Evolutionary conservation across 2,329 filamentous ascomycete species (phyloP), one percentile per base, ranked within the genome.

Genomic region (Orbilia oligospora): DNA sequence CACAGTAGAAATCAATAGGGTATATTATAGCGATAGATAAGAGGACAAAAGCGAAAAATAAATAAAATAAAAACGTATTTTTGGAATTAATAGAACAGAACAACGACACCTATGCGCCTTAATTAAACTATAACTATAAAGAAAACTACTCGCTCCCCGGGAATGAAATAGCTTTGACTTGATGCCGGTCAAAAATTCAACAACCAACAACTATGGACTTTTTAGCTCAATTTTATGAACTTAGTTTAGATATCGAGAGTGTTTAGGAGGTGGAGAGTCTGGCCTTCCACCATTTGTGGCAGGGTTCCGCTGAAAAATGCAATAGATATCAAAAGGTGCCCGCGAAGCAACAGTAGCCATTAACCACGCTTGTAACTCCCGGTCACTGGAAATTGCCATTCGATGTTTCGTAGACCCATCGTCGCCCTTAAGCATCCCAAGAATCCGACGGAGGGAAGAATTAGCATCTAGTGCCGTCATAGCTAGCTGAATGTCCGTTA

Each of bases 171-270:
- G n/a, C n/a, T n/a, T n/a, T n/a, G n/a, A n/a, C n/a, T n/a, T n/a
- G n/a, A n/a, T n/a, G n/a, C n/a, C n/a, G n/a, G n/a, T n/a, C n/a
- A n/a, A n/a, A n/a, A n/a, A n/a, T n/a, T n/a, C n/a, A n/a, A n/a
- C n/a, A n/a, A n/a, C n/a, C n/a, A n/a, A n/a, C n/a, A n/a, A n/a
- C n/a, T n/a, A n/a, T n/a, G n/a, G n/a, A n/a, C n/a, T n/a, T n/a
- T n/a, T n/a, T n/a, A n/a, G n/a, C n/a, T n/a, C n/a, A n/a, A n/a
- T n/a, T n/a, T n/a, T n/a, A n/a, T n/a, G n/a, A n/a, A n/a, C n/a
- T 24, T 49, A 49, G 46, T 24, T 49, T 9, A 49, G 9, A 49
- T 49, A 49, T 49, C 46, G 46, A 49, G 46, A 49, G 20, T 49
- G 46, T 49, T 9, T 49, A 24, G 46, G 46, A 10, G 46, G 18